A percentile compares a stretch with the other conserved stretches of the same genome.
These are phyloP conservation scores for Acer negundo DNA, from an alignment of 345 rosid species.

Conservation along the genomic window DNA sequence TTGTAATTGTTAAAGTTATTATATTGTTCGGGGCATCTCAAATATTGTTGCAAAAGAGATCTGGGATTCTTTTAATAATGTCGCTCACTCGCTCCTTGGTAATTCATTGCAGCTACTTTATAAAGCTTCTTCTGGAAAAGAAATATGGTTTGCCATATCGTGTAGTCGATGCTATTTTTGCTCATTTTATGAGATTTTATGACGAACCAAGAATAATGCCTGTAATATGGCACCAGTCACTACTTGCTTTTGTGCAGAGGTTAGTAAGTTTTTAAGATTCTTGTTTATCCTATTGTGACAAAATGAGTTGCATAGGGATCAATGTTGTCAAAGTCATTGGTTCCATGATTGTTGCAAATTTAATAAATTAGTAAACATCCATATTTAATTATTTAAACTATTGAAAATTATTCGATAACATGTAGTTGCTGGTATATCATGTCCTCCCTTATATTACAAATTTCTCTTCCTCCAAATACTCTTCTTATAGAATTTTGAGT, in stretches of 20 bases:
- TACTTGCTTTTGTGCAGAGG: slow-evolving; percentile 92
- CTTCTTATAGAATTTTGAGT: background rate
- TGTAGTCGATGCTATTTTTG: slow-evolving; percentile 76
- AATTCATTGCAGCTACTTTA: slow-evolving; percentile 66
- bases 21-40: background rate
- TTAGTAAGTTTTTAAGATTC: slow-evolving; percentile 23
- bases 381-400: background rate
- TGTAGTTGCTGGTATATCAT: background rate
- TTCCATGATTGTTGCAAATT: background rate
- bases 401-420: background rate
- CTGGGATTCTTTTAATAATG: slow-evolving; percentile 8
- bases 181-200: slow-evolving; percentile 79
- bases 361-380: background rate
- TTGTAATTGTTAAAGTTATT: background rate
- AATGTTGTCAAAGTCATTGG: background rate
- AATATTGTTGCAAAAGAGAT: slow-evolving; percentile 6
- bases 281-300: background rate
- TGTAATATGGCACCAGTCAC: slow-evolving; percentile 97
- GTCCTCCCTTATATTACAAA: background rate
- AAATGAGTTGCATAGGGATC: background rate
- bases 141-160: slow-evolving; percentile 86
- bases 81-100: slow-evolving; percentile 2
- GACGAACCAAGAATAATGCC: slow-evolving; percentile 89
- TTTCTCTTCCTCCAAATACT: background rate
- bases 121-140: slow-evolving; percentile 90